These are phyloP conservation scores for Rhizophora apiculata DNA, from an alignment of 345 rosid species.

Conservation along the genomic window DNA sequence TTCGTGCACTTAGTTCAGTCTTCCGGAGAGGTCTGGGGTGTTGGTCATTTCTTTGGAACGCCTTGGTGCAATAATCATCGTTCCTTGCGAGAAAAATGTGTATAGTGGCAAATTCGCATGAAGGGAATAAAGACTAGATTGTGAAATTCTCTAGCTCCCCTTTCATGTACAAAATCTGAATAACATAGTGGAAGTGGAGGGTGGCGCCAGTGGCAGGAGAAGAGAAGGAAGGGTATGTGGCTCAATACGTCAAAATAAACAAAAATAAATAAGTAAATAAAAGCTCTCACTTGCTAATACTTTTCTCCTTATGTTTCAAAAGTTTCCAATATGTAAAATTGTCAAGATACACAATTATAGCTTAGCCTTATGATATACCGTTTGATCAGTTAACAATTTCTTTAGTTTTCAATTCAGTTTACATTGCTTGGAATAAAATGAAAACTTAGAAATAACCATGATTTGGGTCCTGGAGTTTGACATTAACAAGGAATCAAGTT, in stretches of 20 bases:
- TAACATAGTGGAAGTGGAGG: conserved; percentile 17
- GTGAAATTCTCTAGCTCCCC: conserved; percentile 7
- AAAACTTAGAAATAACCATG: too few species aligned
- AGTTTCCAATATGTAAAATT: too few species aligned
- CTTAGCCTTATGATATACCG: too few species aligned
- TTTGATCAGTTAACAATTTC: too few species aligned
- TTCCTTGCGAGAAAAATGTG: conserved; percentile 35
- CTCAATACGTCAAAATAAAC: not conserved
- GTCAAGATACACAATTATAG: too few species aligned
- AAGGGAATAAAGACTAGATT: conserved; percentile 10
- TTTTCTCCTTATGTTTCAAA: too few species aligned
- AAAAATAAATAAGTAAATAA: too few species aligned
- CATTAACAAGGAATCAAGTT: too few species aligned
- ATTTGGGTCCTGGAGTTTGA: too few species aligned
- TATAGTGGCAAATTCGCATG: conserved; percentile 17
- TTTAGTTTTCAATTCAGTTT: too few species aligned
- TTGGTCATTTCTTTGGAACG: conserved; percentile 13
- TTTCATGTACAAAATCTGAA: conserved; percentile 27
- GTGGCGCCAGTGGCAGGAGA: conserved; percentile 12
- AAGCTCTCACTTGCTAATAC: too few species aligned
- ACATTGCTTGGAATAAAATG: too few species aligned
- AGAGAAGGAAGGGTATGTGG: not conserved
- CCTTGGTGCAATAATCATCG: conserved; percentile 23
- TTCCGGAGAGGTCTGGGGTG: not conserved
- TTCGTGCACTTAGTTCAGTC: conserved; percentile 8